Evolutionary conservation across 1,284 basidiomycete genomes (phyloP).

Genomic region (Exobasidium rhododendri): DNA sequence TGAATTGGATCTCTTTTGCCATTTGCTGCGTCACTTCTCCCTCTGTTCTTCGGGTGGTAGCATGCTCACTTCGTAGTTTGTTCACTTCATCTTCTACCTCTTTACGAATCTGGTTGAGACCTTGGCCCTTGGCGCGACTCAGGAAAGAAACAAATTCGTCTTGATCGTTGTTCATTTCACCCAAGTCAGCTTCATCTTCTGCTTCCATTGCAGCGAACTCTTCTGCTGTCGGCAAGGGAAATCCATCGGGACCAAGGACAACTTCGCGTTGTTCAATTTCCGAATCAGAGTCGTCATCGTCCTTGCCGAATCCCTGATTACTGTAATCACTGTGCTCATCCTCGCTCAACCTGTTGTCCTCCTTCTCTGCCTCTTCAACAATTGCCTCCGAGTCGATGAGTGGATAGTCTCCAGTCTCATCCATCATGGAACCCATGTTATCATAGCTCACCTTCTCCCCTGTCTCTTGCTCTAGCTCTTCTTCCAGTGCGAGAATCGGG

Average conservation of each 20-base stretch:
- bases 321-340: slow-evolving; percentile 15
- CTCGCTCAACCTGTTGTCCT: neutral
- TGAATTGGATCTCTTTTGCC: slow-evolving; percentile 84
- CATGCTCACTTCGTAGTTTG: slow-evolving; percentile 74
- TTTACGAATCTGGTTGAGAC: slow-evolving; percentile 62
- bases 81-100: slow-evolving; percentile 92
- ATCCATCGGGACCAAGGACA: slow-evolving; percentile 47
- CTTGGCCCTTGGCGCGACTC: slow-evolving; percentile 70
- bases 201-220: slow-evolving; percentile 64
- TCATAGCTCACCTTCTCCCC: slow-evolving; percentile 9
- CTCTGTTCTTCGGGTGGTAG: slow-evolving; percentile 83
- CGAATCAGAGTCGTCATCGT: neutral
- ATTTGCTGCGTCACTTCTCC: slow-evolving; percentile 93
- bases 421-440: slow-evolving; percentile 2
- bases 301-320: slow-evolving; percentile 36
- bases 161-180: slow-evolving; percentile 61
- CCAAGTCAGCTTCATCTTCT: slow-evolving; percentile 62
- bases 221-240: slow-evolving; percentile 77
- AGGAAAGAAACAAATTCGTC: slow-evolving; percentile 75
- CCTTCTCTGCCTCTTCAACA: slow-evolving; percentile 6
- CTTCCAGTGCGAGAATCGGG: neutral
- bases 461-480: slow-evolving; percentile 3
- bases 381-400: neutral
- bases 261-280: neutral
- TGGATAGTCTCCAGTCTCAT: slow-evolving; percentile 25